Conservation (phyloP, 768 basidiomycete genomes). For the Gyrodon lividus region DNA sequence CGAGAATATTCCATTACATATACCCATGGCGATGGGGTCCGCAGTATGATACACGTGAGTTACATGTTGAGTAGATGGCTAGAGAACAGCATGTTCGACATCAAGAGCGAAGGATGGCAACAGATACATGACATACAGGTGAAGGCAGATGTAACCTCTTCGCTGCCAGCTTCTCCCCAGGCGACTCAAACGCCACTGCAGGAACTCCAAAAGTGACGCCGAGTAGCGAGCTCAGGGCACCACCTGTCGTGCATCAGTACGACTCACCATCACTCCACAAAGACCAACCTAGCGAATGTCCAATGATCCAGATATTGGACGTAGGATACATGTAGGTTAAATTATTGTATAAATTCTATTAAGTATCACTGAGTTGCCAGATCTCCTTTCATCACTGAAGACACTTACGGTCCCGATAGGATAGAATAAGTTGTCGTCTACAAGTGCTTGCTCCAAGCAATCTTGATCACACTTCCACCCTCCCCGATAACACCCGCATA, state of each 20-base stretch:
- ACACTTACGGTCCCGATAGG: slow-evolving; percentile 78
- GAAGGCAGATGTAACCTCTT: slow-evolving; percentile 80
- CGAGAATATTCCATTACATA: slow-evolving; percentile 77
- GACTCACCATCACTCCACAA: not conserved
- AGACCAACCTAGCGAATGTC: slow-evolving; percentile 59
- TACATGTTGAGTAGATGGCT: slow-evolving; percentile 76
- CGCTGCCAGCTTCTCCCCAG: slow-evolving; percentile 83
- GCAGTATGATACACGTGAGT: slow-evolving; percentile 94
- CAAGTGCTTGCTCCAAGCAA: slow-evolving; percentile 74
- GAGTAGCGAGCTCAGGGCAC: slow-evolving; percentile 76
- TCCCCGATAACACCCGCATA: slow-evolving; percentile 84
- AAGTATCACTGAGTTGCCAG: not conserved
- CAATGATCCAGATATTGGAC: slow-evolving; percentile 85
- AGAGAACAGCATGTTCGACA: not conserved
- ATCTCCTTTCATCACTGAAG: not conserved
- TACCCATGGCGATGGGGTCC: slow-evolving; percentile 91
- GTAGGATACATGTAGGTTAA: slow-evolving; percentile 89
- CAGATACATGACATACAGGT: slow-evolving; percentile 50
- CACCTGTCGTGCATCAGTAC: slow-evolving; percentile 39
- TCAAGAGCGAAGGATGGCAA: not conserved
- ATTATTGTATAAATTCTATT: slow-evolving; percentile 91
- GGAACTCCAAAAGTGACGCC: slow-evolving; percentile 89
- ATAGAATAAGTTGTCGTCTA: slow-evolving; percentile 85
- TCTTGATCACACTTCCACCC: slow-evolving; percentile 79
- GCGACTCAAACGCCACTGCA: slow-evolving; percentile 85